Conservation (phyloP, 257 asterid species). For the Nicotiana attenuata region DNA sequence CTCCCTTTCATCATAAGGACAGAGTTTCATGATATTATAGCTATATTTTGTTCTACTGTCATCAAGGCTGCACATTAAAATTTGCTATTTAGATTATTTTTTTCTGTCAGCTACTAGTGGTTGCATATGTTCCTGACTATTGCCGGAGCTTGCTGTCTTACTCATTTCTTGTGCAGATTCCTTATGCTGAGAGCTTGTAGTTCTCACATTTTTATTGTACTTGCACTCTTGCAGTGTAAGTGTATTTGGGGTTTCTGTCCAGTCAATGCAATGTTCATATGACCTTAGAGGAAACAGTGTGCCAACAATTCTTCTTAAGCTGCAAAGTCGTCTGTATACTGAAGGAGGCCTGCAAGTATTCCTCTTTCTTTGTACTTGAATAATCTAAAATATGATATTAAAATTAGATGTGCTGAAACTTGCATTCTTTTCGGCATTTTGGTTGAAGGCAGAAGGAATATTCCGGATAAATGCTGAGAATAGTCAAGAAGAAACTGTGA, state of each 20-base stretch:
- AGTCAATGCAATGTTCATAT: constrained; percentile 81
- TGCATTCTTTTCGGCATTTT: neutral
- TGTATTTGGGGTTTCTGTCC: constrained; percentile 83
- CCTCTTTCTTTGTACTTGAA: neutral
- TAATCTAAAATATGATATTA: neutral
- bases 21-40: neutral
- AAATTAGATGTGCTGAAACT: neutral
- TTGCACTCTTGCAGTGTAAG: constrained; percentile 58
- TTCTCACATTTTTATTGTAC: neutral
- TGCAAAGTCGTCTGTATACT: constrained; percentile 62
- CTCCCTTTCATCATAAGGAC: no score
- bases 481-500: constrained; percentile 56
- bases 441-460: constrained; percentile 76
- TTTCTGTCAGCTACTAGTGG: neutral
- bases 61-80: neutral
- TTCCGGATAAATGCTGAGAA: constrained; percentile 78
- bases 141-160: neutral
- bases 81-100: neutral
- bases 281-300: constrained; percentile 76
- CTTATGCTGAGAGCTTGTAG: neutral
- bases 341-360: constrained; percentile 76
- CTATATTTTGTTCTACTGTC: neutral
- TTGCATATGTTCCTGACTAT: neutral
- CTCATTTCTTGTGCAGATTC: neutral
- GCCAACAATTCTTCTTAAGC: constrained; percentile 68